Evolutionary conservation across 1,284 basidiomycete genomes (phyloP), one percentile per base, ranked within the genome.

Genomic region (Sporisorium sorghi): DNA sequence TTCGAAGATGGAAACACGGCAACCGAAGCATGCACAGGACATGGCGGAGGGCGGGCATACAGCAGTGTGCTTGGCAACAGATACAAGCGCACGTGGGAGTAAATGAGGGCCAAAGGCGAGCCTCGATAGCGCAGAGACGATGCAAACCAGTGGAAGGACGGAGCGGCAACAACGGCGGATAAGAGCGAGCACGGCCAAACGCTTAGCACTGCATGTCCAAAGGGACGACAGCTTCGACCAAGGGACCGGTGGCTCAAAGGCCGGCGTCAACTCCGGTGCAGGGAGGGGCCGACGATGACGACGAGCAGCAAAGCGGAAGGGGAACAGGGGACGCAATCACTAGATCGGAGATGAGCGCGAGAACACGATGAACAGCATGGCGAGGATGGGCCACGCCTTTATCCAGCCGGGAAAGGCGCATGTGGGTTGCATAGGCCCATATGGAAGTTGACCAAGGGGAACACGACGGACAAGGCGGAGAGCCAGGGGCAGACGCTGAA

Each of bases 351-450:
- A 26, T 10, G 32, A 49, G 19, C 32, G 19, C 11, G 19, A 23
- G 47, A 26, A 47, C 15, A 14, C 43, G 26, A 24, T 10, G 32
- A 32, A 6, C 47, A 35, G 47, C 47, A 49, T 21, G n/a, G 19
- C 47, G 30, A 49, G 47, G 30, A 19, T 19, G 47, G 17, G 7
- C n/a, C n/a, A n/a, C 21, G 23, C 26, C 26, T 37, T 52, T 26
- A 52, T 52, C 50, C 23, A 12, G 9, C 4, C 14, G n/a, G 10
- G 39, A n/a, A n/a, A 26, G 26, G 50, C 37, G 26, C 50, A 52
- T 40, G 50, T 52, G 50, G 50, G 50, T 52, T 52, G 50, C 50
- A 52, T 52, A n/a, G 26, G 24, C 17, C 15, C 32, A 17, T 26
- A 6, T 24, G 50, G 43, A 44, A 44, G 37, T 26, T 42, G 39